phyloP scores from a whole-genome alignment of 345 rosid genomes.

The Syzygium jambos region DNA sequence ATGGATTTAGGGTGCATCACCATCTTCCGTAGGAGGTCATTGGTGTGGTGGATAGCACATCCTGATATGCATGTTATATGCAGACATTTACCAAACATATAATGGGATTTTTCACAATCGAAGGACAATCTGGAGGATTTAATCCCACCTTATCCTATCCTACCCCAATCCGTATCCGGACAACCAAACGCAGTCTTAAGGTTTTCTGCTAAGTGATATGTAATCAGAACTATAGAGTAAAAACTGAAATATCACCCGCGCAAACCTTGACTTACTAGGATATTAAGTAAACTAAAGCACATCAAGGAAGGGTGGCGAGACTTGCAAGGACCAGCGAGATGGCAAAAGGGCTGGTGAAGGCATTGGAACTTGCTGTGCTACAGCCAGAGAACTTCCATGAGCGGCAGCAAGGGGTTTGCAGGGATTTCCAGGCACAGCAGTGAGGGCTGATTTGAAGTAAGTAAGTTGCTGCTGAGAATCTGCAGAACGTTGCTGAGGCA shows the following conservation, averaged over 20 bases:
- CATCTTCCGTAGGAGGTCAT: no score
- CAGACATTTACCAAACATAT: no score
- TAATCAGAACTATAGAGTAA: not conserved
- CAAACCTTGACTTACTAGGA: not conserved
- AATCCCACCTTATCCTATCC: no score
- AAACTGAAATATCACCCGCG: accelerated
- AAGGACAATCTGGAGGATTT: no score
- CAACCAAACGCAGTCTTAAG: no score
- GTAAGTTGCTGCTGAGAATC: not conserved
- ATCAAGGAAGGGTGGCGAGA: accelerated
- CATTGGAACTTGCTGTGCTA: not conserved
- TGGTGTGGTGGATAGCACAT: no score
- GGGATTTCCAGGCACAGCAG: not conserved
- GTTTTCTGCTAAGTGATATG: not conserved
- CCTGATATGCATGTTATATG: no score
- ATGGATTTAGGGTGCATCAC: conserved; percentile 15
- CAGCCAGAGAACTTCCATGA: not conserved
- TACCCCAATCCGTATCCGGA: no score
- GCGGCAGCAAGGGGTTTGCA: not conserved
- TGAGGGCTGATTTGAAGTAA: not conserved
- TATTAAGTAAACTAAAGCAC: not conserved
- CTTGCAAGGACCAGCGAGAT: not conserved
- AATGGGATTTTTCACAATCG: no score
- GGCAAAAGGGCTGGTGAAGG: not conserved
- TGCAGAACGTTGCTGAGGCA: accelerated